Conservation (phyloP, 2,329 filamentous ascomycete genomes). For the Fusarium proliferatum region DNA sequence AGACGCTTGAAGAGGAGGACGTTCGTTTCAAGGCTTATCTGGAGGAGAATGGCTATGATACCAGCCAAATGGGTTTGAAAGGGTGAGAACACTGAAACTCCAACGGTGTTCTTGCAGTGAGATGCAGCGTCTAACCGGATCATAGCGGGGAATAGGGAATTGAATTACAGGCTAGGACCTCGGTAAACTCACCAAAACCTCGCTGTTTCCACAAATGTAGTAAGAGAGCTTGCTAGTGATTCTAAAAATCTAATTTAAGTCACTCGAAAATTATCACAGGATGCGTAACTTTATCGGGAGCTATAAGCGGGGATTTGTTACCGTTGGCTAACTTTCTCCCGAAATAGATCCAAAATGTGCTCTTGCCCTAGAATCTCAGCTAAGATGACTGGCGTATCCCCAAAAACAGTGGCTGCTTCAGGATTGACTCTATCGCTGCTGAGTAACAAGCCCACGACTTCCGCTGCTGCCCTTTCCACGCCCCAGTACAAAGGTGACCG, state of each 20-base stretch:
- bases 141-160: not conserved
- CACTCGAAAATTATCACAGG: too few species aligned
- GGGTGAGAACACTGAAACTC: rapidly evolving
- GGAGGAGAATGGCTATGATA: not conserved
- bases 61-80: not conserved
- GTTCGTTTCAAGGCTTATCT: not conserved
- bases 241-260: too few species aligned
- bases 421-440: not conserved
- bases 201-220: rapidly evolving
- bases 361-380: not conserved
- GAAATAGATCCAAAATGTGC: not conserved
- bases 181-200: rapidly evolving
- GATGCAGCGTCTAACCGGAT: not conserved
- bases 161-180: not conserved
- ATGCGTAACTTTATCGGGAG: too few species aligned
- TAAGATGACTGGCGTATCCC: not conserved
- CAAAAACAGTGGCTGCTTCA: not conserved
- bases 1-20: not conserved
- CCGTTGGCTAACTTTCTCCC: not conserved
- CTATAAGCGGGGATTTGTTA: too few species aligned
- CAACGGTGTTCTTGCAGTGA: too few species aligned
- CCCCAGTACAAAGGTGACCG: not conserved
- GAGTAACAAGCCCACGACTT: not conserved
- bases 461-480: not conserved
- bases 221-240: too few species aligned